These are phyloP conservation scores for Chlorella variabilis DNA, from an alignment of 163 green algal genomes.

Conservation along the genomic window DNA sequence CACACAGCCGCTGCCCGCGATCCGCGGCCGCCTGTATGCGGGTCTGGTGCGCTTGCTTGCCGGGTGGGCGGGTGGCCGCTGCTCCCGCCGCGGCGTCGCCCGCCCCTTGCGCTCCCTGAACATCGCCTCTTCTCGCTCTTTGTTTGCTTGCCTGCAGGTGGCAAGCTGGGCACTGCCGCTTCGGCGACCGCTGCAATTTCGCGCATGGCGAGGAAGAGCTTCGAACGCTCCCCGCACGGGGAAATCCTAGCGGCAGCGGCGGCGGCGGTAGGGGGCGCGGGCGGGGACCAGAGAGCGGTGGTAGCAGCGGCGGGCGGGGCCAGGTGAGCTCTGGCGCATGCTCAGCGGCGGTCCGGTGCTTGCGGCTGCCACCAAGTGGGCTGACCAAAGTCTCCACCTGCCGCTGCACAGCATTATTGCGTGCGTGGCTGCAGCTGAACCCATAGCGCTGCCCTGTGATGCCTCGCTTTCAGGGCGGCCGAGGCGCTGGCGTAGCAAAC, in stretches of 20 bases:
- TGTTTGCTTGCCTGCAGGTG: constrained; percentile 60
- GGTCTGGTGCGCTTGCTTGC: no score
- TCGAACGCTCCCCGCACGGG: constrained; percentile 56
- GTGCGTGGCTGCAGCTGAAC: no score
- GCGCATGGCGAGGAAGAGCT: constrained; percentile 88
- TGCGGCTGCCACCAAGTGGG: background rate
- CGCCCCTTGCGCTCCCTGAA: no score
- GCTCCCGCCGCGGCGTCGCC: no score
- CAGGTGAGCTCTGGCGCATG: constrained; percentile 13
- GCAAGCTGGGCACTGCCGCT: constrained; percentile 81
- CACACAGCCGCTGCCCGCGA: no score
- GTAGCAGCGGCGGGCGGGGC: background rate
- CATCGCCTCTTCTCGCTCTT: background rate
- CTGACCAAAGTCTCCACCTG: no score
- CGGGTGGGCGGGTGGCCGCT: no score
- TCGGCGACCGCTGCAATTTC: constrained; percentile 88
- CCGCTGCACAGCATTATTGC: no score
- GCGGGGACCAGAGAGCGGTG: constrained; percentile 19
- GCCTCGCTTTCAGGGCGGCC: constrained; percentile 9
- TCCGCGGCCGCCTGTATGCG: no score
- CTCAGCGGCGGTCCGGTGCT: no score
- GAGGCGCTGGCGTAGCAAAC: constrained; percentile 13
- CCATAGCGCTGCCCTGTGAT: background rate
- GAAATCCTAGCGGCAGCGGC: constrained; percentile 9
- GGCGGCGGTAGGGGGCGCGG: constrained; percentile 33